Evolutionary conservation across 768 basidiomycete species (phyloP).

Genomic region (Lentinula raphanica): DNA sequence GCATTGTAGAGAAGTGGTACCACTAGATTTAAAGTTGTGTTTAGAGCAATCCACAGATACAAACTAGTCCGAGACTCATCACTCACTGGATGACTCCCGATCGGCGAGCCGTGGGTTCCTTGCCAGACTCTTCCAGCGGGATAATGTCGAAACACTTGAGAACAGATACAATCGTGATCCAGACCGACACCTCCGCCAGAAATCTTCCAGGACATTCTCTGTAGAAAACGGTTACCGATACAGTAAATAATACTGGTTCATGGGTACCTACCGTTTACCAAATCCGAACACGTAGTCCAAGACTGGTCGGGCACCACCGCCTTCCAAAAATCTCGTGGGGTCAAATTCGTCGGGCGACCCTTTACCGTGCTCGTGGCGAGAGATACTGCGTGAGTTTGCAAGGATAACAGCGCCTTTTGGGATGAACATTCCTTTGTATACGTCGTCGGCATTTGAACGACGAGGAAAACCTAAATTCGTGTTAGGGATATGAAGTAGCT

Average conservation of each 20-base stretch:
- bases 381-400: neutral
- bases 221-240: too few species aligned
- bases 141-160: neutral
- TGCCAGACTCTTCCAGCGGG: neutral
- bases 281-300: neutral
- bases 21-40: neutral
- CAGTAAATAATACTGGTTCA: too few species aligned
- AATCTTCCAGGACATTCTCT: neutral
- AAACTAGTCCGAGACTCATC: neutral
- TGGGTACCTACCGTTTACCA: neutral
- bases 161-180: neutral
- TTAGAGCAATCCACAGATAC: neutral
- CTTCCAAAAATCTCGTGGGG: neutral
- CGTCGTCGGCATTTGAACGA: neutral
- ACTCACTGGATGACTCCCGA: neutral
- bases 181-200: neutral
- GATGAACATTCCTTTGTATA: conserved; percentile 1
- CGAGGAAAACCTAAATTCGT: conserved; percentile 1
- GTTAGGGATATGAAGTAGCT: neutral
- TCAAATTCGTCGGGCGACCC: neutral
- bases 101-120: neutral
- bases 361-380: neutral
- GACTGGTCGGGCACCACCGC: neutral
- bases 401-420: conserved; percentile 2
- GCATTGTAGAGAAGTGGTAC: neutral